Conservation (phyloP, 148 eudicot genomes). For the Rhododendron griersonianum region DNA sequence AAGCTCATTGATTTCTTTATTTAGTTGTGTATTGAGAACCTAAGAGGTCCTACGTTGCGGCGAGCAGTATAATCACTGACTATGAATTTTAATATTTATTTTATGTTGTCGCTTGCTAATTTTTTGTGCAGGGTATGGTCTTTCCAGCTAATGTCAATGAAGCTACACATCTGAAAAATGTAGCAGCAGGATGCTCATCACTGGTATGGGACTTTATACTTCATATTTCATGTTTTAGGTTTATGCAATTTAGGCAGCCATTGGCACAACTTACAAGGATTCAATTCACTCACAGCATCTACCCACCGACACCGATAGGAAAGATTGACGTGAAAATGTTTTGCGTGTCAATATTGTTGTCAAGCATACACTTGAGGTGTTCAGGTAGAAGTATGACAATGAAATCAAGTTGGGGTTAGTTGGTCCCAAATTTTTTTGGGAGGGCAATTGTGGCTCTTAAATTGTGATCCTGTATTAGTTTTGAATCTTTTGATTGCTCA, state of each 20-base stretch:
- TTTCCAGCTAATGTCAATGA: constrained; percentile 59
- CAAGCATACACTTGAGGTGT: neutral
- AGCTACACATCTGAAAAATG: constrained; percentile 55
- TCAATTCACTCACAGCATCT: neutral
- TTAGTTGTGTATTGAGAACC: neutral
- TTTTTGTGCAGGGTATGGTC: constrained; percentile 49
- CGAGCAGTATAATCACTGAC: neutral
- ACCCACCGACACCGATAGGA: neutral
- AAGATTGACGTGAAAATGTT: neutral
- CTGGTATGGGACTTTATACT: constrained; percentile 43
- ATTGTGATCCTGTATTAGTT: neutral
- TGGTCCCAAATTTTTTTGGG: neutral
- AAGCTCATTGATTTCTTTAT: neutral
- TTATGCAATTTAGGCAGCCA: constrained; percentile 4
- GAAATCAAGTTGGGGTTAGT: neutral
- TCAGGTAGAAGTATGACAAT: neutral
- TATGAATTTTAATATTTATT: neutral
- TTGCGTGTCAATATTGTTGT: neutral
- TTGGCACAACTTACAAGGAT: neutral
- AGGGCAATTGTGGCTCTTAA: neutral
- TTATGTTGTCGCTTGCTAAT: constrained; percentile 7
- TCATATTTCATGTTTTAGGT: neutral
- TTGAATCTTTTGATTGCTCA: neutral
- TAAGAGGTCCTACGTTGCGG: neutral
- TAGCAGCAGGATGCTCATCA: constrained; percentile 62